Evolutionary conservation across 768 basidiomycete genomes (phyloP).

Genomic region (Lentinula sp.): DNA sequence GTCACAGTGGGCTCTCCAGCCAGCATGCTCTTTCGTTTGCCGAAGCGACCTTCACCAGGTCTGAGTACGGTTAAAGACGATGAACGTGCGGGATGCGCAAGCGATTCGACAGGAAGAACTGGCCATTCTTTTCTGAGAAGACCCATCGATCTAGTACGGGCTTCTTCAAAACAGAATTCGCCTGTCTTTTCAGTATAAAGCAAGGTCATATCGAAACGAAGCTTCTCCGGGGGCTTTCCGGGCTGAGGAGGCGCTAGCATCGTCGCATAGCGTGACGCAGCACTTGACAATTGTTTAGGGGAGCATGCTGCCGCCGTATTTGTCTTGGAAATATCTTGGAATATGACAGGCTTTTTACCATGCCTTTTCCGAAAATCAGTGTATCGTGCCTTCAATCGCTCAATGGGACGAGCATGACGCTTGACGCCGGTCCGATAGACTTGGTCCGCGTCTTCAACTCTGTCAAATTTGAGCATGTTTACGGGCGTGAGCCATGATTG

Average conservation of each 20-base stretch:
- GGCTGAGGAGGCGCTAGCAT: constrained; percentile 69
- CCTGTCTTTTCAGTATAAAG: constrained; percentile 70
- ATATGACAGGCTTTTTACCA: constrained; percentile 18
- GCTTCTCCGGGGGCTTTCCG: constrained; percentile 67
- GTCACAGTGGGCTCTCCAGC: constrained; percentile 80
- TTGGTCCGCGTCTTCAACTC: constrained; percentile 71
- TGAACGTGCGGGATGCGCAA: constrained; percentile 13
- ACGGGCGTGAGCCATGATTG: not conserved
- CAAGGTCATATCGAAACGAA: constrained; percentile 60
- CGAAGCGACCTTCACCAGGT: constrained; percentile 36
- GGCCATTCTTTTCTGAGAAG: constrained; percentile 84
- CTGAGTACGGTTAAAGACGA: constrained; percentile 45
- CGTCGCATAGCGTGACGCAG: constrained; percentile 54
- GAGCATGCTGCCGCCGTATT: constrained; percentile 17
- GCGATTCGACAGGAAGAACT: constrained; percentile 45
- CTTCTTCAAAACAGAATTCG: constrained; percentile 85
- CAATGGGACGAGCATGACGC: constrained; percentile 74
- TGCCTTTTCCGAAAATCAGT: constrained; percentile 66
- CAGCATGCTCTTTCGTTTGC: constrained; percentile 36
- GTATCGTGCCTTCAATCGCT: constrained; percentile 77
- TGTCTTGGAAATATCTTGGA: constrained; percentile 23
- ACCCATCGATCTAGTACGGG: constrained; percentile 75
- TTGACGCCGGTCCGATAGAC: constrained; percentile 81
- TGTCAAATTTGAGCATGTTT: constrained; percentile 23
- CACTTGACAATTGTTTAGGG: constrained; percentile 28